Percentiles rank a stretch among this genome's conserved stretches.
phyloP scores from a whole-genome alignment of 768 basidiomycete genomes.

The Boletus patriciae region DNA sequence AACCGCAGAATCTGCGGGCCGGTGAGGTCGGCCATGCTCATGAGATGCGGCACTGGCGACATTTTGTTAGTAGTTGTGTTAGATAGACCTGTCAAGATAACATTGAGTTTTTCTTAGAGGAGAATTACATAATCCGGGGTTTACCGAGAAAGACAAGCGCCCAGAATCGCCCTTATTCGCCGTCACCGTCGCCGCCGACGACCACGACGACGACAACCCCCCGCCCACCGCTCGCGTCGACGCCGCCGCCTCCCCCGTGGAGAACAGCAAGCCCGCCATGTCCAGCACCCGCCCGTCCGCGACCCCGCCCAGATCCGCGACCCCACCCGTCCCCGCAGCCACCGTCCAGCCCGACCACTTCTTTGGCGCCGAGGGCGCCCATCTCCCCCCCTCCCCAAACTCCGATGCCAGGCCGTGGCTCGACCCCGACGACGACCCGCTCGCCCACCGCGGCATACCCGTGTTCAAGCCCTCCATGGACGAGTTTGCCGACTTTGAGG shows the following conservation, averaged over 20 bases:
- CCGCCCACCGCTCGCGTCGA: not conserved
- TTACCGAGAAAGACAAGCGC: slow-evolving; percentile 6
- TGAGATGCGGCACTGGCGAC: slow-evolving; percentile 60
- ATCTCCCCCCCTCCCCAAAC: slow-evolving; percentile 57
- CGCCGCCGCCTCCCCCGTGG: slow-evolving; percentile 4
- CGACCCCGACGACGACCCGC: slow-evolving; percentile 76
- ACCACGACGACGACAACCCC: slow-evolving; percentile 2
- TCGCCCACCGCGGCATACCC: slow-evolving; percentile 87
- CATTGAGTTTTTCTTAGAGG: no score
- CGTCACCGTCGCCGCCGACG: slow-evolving; percentile 11
- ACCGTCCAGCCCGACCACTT: slow-evolving; percentile 81
- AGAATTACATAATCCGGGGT: no score
- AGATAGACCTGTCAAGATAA: no score
- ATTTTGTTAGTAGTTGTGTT: slow-evolving; percentile 4
- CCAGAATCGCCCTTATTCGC: not conserved
- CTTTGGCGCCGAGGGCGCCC: slow-evolving; percentile 54
- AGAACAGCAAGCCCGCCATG: slow-evolving; percentile 19
- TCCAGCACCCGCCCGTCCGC: slow-evolving; percentile 32
- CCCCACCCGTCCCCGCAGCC: slow-evolving; percentile 41
- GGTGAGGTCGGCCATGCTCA: slow-evolving; percentile 87
- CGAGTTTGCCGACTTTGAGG: slow-evolving; percentile 91
- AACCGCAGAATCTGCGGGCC: slow-evolving; percentile 70
- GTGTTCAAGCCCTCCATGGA: slow-evolving; percentile 94
- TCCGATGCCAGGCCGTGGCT: slow-evolving; percentile 67
- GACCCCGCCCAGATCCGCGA: slow-evolving; percentile 49